Evolutionary conservation across 2,329 filamentous ascomycete genomes (phyloP).

Genomic region (Coleophoma eucalyptorum): DNA sequence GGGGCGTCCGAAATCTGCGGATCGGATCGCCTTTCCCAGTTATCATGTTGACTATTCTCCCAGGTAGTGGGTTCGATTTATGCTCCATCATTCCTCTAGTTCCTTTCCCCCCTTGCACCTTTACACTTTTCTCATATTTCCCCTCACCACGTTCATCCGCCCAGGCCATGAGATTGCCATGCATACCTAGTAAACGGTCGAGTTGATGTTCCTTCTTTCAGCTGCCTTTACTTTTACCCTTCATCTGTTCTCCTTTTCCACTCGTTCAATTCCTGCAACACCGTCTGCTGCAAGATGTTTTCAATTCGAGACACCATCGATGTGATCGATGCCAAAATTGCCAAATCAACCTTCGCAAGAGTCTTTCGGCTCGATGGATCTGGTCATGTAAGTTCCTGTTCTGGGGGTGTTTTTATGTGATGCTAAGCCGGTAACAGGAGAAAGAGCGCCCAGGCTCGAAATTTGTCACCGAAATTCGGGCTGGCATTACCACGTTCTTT

Average conservation of each 20-base stretch:
- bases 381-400: conserved; percentile 53
- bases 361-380: conserved; percentile 65
- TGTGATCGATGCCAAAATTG: conserved; percentile 33
- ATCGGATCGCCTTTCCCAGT: too few relatives aligned
- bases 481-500: conserved; percentile 75
- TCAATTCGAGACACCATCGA: conserved; percentile 6
- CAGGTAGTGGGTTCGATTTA: too few relatives aligned
- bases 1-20: too few relatives aligned
- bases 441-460: conserved; percentile 64
- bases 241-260: conserved; percentile 2
- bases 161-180: not conserved
- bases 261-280: conserved; percentile 3
- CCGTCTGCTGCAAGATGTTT: conserved; percentile 7
- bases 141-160: too few relatives aligned
- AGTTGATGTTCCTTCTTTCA: not conserved
- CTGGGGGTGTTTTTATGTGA: not conserved
- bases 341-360: conserved; percentile 46
- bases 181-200: not conserved
- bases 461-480: conserved; percentile 75
- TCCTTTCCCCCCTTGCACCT: too few relatives aligned
- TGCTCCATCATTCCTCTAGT: too few relatives aligned
- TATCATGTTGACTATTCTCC: too few relatives aligned
- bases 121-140: too few relatives aligned
- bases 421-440: conserved; percentile 39
- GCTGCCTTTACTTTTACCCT: not conserved